Evolutionary conservation across 345 rosid genomes (phyloP), one percentile per base, ranked within the genome.

Genomic region (Psidium friedrichsthalianum): DNA sequence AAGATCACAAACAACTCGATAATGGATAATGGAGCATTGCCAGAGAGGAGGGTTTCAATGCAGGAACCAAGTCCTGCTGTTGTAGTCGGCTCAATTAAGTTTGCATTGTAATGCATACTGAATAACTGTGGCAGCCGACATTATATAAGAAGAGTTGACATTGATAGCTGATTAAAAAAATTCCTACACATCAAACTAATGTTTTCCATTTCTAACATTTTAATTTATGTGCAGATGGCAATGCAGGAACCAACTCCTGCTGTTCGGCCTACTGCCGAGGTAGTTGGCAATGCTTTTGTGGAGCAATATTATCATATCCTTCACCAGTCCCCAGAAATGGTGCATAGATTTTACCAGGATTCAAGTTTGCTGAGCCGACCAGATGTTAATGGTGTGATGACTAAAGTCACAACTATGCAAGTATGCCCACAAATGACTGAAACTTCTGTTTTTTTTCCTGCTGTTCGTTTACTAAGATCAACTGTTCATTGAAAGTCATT

Each of bases 271-370:
- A 88, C 85, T 87, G 93, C 93, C 40, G 91, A 89, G 85, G 89
- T 91, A 55, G 92, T 93, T 84, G 97, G 95, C 87, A 92, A 93
- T 90, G 95, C 94, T 54, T 94, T 94, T 85, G 95, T 92, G 83
- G 92, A 89, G 88, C 97, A 93, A 83, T 94, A 94, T 90, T 94
- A 94, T 87, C 92, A 90, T 82, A 91, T 91, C 85, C 97, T 94
- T 89, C 97, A 91, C 83, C 91, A 90, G n/a, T 91, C 93, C 4
- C 95, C 97, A 0, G 89, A 59, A 49, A 22, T 89, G 88, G 95
- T 91, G 82, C 91, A 90, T 86, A 91, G 92, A 51, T 94, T 94
- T 92, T 94, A 94, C 88, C 95, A 92, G 82, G 97, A 94, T 87
- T 90, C 90, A 32, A 94, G 95, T 86, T 85, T 89, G 86, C 86